Evolutionary conservation across 2,329 filamentous ascomycete species (phyloP), one percentile per base, ranked within the genome.

Genomic region (Fusarium sp.): DNA sequence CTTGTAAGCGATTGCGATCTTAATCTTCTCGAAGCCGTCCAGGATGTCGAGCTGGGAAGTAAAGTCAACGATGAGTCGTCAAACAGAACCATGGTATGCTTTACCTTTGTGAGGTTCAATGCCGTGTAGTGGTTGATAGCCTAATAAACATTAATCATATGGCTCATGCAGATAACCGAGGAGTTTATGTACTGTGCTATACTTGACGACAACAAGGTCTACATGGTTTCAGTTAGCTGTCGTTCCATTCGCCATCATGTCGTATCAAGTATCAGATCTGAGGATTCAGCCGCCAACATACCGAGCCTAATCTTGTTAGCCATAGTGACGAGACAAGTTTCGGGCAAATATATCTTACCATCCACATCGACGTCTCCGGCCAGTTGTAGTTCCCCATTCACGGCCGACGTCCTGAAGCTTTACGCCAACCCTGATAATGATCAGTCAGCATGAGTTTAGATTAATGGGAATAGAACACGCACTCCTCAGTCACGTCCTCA

Each of bases 21-120:
- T 93, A 82, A 97, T 88, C 80, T 90, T 91, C 7, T 89, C 86
- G 81, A 97, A 94, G 25, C 88, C 88, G 80, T 94, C 92, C 16
- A 94, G 87, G n/a, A 94, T 88, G 76, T 94, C 92, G 25, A 94
- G 87, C 82, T 64, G 56, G 18, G 30, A 5, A 37, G 39, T 41
- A 11, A 62, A 35, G 4, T 30, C 27, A 62, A 37, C 9, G 23
- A 32, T 35, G 23, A 8, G 18, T n/a, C 8, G 34, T 23, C 7
- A 41, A 37, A 2, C 27, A 5, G 41, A 23, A 25, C 13, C 11
- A 45, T 25, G 20, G 11, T 1, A 9, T 7, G 20, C 6, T 45
- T 23, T 54, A 68, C 66, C 56, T 69, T 66, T 5, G 62, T 69
- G 9, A 69, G 69, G 63, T 57, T 73, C 23, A 89, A 79, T 41